Conservation (phyloP, 768 basidiomycete genomes). For the Podaxis mareebaensis region DNA sequence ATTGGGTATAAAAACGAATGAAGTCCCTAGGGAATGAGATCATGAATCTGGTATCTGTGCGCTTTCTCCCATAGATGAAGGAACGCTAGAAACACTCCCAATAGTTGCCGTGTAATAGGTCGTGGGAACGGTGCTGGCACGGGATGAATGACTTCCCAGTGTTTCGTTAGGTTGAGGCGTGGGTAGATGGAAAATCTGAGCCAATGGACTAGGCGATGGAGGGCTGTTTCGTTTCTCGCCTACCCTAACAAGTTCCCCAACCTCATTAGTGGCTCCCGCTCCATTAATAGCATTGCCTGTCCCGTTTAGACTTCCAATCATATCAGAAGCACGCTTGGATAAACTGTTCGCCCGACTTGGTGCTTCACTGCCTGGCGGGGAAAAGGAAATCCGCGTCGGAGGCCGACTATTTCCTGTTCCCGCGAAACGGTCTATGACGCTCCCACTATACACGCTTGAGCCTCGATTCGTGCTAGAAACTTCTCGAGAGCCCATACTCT, state of each 20-base stretch:
- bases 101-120: slow-evolving; percentile 20
- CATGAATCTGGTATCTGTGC: background rate
- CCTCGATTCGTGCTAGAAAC: slow-evolving; percentile 31
- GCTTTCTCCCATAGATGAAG: slow-evolving; percentile 1
- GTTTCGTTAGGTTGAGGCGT: background rate
- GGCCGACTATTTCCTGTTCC: slow-evolving; percentile 33
- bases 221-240: slow-evolving; percentile 5
- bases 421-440: slow-evolving; percentile 16
- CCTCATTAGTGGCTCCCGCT: slow-evolving; percentile 18
- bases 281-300: background rate
- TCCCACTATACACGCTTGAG: slow-evolving; percentile 22
- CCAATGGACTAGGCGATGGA: background rate
- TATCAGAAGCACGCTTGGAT: slow-evolving; percentile 14
- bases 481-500: slow-evolving; percentile 73
- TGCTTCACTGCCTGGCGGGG: slow-evolving; percentile 24
- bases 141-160: slow-evolving; percentile 13
- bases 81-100: slow-evolving; percentile 15
- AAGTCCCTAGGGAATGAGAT: background rate
- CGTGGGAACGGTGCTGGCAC: slow-evolving; percentile 10
- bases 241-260: slow-evolving; percentile 23
- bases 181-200: background rate
- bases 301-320: slow-evolving; percentile 9
- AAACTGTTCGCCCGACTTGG: slow-evolving; percentile 17
- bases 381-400: slow-evolving; percentile 38
- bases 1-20: background rate